Base-by-base conservation (phyloP, 2,329 filamentous ascomycete species). In the Nemania sp. region DNA sequence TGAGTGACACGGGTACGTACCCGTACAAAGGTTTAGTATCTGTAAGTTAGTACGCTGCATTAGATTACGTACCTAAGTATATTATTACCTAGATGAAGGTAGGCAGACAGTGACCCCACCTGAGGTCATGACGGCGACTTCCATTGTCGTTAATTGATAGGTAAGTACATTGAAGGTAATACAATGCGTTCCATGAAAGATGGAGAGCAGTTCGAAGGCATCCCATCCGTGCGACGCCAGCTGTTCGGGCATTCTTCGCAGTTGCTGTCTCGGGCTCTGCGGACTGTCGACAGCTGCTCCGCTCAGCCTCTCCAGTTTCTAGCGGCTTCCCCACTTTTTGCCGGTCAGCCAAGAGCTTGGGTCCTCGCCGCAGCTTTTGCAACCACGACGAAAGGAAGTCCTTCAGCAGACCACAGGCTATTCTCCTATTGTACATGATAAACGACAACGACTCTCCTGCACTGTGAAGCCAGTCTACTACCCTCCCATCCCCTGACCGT, bases 341-440 rank as follows among this genome's bases (percentile, higher is more conserved):
- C 55, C 59, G 65, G 62, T 60, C 64, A 65, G 64, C 69, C 67
- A 67, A 66, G 65, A 68, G 63, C 65, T 67, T 50, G 65, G 66
- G 63, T 66, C 42, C 63, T 61, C 63, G 64, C 68, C 55, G 65
- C 68, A 67, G 67, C 68, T 68, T 68, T 71, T 70, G 64, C 67
- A 69, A 68, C 66, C 67, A 69, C 65, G 56, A 62, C 63, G 60
- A 63, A 63, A 65, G 64, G 58, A 56, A 60, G 29, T 32, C 63
- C 56, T 60, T 46, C 25, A 29, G 25, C 25, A 29, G 25, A 7
- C 25, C 7, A 29, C 25, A 54, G 54, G 60, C 52, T 53, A 45
- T 54, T 52, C 52, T 46, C 25, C 58, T 60, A 50, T 29, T 61
- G 64, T 63, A 63, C 59, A 54, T 54, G 49, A 55, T 47, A 47